phyloP scores from a whole-genome alignment of 2,329 filamentous ascomycete genomes.

The Aureobasidium namibiae region DNA sequence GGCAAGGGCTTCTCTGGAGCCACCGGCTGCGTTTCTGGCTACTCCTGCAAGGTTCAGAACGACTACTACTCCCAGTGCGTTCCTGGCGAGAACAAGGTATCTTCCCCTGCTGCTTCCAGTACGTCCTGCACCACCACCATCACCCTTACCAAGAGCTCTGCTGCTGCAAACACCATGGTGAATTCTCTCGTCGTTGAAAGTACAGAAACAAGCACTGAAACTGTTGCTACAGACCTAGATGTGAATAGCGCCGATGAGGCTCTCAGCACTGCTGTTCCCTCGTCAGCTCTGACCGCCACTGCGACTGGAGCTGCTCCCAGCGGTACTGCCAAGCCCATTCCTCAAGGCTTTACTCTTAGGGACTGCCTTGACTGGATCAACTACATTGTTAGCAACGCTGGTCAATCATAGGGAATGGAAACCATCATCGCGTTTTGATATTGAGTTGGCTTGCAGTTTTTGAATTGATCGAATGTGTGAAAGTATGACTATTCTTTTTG shows the following conservation, averaged over 20 bases:
- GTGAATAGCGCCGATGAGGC: constrained; percentile 15
- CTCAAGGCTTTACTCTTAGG: constrained; percentile 16
- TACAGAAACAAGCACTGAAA: neutral
- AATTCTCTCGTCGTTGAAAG: neutral
- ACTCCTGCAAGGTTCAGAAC: constrained; percentile 27
- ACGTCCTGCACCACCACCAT: constrained; percentile 13
- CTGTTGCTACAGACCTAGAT: neutral
- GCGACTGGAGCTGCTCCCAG: constrained; percentile 14
- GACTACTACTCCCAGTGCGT: constrained; percentile 33
- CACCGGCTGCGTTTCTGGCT: constrained; percentile 27
- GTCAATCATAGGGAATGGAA: neutral
- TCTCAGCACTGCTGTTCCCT: constrained; percentile 18
- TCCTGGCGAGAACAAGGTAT: constrained; percentile 12
- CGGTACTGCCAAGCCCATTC: constrained; percentile 15
- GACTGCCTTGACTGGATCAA: constrained; percentile 20
- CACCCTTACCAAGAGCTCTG: constrained; percentile 11
- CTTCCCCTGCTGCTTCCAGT: constrained; percentile 10
- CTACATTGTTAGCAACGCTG: constrained; percentile 12
- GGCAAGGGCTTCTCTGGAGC: constrained; percentile 28
- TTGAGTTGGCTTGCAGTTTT: neutral
- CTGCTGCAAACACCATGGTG: neutral
- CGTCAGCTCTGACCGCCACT: constrained; percentile 15
- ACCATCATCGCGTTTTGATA: neutral
- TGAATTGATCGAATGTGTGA: neutral
- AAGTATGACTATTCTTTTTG: neutral